These are phyloP conservation scores for Ambrosia artemisiifolia DNA, from an alignment of 129 eudicot species.

Conservation along the genomic window DNA sequence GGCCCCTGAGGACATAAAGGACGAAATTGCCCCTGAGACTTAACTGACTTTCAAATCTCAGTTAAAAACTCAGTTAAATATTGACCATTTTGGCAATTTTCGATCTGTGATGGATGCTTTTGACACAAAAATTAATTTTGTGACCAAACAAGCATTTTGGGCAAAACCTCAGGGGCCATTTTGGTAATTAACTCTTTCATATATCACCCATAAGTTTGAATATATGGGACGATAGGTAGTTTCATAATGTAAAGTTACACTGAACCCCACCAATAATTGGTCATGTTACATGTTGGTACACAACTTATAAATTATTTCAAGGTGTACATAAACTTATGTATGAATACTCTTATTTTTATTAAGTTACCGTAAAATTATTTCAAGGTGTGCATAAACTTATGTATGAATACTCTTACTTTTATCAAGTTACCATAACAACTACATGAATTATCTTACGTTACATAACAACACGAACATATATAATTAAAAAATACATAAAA, in stretches of 20 bases:
- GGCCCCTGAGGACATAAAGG: no score
- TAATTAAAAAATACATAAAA: not conserved
- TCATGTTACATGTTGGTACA: conserved; percentile 21
- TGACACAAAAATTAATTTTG: no score
- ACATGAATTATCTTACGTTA: not conserved
- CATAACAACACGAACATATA: not conserved
- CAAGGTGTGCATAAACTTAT: conserved; percentile 8
- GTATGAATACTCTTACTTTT: not conserved
- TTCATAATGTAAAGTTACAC: conserved; percentile 12
- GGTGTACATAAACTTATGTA: conserved; percentile 3
- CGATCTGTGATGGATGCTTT: no score
- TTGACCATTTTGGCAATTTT: no score
- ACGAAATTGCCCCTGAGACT: no score
- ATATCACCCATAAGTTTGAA: conserved; percentile 1
- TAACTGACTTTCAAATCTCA: no score
- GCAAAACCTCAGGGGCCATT: no score
- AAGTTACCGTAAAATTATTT: not conserved
- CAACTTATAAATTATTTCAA: conserved; percentile 1
- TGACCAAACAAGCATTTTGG: no score
- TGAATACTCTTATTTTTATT: not conserved
- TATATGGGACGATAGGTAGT: conserved; percentile 1
- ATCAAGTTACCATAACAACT: not conserved
- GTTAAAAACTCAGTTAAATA: no score
- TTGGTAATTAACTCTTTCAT: no score
- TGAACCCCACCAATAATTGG: conserved; percentile 18